Evolutionary conservation across 371 early-diverging fungal species (phyloP).

Genomic region (Mortierella sp.): DNA sequence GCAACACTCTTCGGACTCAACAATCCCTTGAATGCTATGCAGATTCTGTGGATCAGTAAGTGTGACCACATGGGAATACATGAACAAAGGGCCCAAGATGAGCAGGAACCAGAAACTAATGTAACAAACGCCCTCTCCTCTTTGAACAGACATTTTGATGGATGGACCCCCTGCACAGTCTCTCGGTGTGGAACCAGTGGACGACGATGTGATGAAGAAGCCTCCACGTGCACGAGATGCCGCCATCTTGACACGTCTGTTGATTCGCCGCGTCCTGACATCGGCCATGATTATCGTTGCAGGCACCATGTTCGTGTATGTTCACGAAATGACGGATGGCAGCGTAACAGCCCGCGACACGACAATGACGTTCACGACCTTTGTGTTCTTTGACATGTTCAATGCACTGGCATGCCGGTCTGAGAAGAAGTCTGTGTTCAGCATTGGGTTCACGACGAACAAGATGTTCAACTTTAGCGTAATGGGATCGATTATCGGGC

Average conservation of each 20-base stretch:
- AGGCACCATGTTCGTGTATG: slow-evolving; percentile 90
- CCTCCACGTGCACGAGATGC: slow-evolving; percentile 82
- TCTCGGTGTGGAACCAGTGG: slow-evolving; percentile 87
- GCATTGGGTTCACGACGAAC: slow-evolving; percentile 86
- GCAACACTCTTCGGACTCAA: slow-evolving; percentile 86
- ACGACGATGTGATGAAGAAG: slow-evolving; percentile 84
- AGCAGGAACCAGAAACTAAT: too few relatives aligned
- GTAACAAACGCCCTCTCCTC: slow-evolving; percentile 8
- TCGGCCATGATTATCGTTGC: slow-evolving; percentile 85
- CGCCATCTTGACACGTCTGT: slow-evolving; percentile 79
- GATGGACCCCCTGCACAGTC: slow-evolving; percentile 95
- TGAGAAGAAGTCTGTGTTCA: slow-evolving; percentile 81
- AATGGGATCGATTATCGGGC: slow-evolving; percentile 83
- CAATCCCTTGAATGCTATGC: slow-evolving; percentile 98
- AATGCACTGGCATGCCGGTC: slow-evolving; percentile 94
- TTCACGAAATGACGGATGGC: slow-evolving; percentile 77
- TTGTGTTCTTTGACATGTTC: slow-evolving; percentile 97
- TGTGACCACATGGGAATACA: too few relatives aligned
- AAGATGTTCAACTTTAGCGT: slow-evolving; percentile 89
- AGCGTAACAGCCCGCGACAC: slow-evolving; percentile 82
- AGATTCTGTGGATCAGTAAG: slow-evolving; percentile 96
- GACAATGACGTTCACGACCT: slow-evolving; percentile 97
- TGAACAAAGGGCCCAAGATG: too few relatives aligned
- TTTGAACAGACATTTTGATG: slow-evolving; percentile 82
- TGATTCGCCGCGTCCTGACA: slow-evolving; percentile 81